phyloP scores from a whole-genome alignment of 345 rosid genomes.

The Hibiscus trionum region DNA sequence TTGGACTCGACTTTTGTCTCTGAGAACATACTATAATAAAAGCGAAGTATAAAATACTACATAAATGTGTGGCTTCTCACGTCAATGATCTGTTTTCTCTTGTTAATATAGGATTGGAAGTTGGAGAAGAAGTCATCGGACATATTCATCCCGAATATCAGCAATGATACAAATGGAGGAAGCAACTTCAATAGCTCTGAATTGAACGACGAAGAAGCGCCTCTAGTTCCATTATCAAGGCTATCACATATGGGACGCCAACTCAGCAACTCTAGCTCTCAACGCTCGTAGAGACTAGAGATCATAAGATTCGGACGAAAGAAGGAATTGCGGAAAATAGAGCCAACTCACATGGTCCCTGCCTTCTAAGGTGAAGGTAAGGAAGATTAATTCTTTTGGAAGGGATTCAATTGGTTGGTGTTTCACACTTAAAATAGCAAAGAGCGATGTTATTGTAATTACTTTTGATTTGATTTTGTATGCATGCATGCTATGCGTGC shows the following conservation, averaged over 20 bases:
- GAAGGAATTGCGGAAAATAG: neutral
- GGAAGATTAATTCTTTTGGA: neutral
- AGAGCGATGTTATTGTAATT: slow-evolving; percentile 8
- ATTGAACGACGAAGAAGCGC: slow-evolving; percentile 73
- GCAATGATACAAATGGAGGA: slow-evolving; percentile 32
- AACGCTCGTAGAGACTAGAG: neutral
- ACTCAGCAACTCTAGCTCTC: slow-evolving; percentile 25
- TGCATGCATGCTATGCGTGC: neutral
- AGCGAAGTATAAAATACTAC: neutral
- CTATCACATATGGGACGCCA: slow-evolving; percentile 48
- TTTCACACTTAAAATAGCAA: slow-evolving; percentile 6
- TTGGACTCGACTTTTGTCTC: neutral
- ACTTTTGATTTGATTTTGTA: neutral
- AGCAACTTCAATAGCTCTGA: slow-evolving; percentile 25
- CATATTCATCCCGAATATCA: slow-evolving; percentile 41
- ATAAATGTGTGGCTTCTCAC: neutral
- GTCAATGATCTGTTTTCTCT: neutral
- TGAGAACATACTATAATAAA: neutral
- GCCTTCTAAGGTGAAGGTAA: slow-evolving; percentile 7
- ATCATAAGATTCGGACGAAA: neutral
- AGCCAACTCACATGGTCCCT: neutral
- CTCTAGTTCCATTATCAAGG: slow-evolving; percentile 60
- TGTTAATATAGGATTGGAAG: slow-evolving; percentile 66
- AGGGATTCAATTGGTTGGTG: neutral
- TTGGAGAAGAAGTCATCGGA: slow-evolving; percentile 78